Evolutionary conservation across 495 filamentous ascomycete genomes (phyloP).

Genomic region (Hypoxylon fragiforme): DNA sequence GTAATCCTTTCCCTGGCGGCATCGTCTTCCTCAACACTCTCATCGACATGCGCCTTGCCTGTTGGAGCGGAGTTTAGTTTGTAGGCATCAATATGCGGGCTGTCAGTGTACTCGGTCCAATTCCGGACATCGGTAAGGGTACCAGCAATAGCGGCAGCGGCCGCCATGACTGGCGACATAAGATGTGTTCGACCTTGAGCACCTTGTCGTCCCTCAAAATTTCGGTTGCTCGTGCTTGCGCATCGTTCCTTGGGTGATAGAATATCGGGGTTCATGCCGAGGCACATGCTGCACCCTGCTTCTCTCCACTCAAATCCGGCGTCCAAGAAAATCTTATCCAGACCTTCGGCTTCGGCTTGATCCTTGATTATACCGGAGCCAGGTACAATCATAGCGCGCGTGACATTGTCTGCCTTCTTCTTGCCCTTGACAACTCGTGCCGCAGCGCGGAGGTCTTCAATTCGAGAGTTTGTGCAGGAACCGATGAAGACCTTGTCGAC

Average conservation of each 20-base stretch:
- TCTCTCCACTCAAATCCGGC: constrained; percentile 98
- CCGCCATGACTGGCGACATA: constrained; percentile 97
- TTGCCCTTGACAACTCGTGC: constrained; percentile 82
- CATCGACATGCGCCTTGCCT: constrained; percentile 68
- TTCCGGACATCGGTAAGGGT: constrained; percentile 91
- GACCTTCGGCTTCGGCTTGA: constrained; percentile 87
- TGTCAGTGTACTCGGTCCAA: constrained; percentile 61
- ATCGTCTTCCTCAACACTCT: constrained; percentile 67
- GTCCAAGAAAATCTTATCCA: constrained; percentile 88
- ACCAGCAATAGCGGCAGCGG: constrained; percentile 84
- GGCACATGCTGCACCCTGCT: constrained; percentile 97
- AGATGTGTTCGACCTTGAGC: constrained; percentile 91
- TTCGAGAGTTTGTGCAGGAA: constrained; percentile 95
- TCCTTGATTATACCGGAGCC: constrained; percentile 94
- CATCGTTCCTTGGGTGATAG: constrained; percentile 92
- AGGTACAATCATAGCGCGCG: constrained; percentile 93
- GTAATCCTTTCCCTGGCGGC: constrained; percentile 71
- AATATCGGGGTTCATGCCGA: constrained; percentile 99
- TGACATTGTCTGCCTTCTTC: constrained; percentile 84
- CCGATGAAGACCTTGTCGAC: constrained; percentile 98
- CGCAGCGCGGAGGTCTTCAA: constrained; percentile 92
- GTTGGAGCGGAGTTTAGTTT: constrained; percentile 20
- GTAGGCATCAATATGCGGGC: constrained; percentile 51
- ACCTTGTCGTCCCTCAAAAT: constrained; percentile 96
- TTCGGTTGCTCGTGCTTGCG: constrained; percentile 93